Conservation (phyloP, 2,329 filamentous ascomycete genomes). For the Alternaria sp. region DNA sequence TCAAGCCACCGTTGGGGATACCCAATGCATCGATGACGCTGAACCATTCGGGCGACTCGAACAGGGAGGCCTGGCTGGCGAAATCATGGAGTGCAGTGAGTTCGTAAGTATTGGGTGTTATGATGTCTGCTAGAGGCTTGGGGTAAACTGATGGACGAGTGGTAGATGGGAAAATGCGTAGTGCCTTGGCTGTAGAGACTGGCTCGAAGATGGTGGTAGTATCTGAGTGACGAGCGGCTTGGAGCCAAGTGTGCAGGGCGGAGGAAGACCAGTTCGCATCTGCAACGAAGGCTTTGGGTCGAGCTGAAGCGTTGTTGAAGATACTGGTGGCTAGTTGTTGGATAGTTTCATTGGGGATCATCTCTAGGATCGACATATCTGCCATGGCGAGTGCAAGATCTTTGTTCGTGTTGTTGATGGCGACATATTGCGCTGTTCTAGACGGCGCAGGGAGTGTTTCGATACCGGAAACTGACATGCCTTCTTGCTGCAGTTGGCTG, state of each 20-base stretch:
- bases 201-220: conserved; percentile 80
- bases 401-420: conserved; percentile 84
- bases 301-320: conserved; percentile 18
- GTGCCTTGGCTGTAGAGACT: conserved; percentile 82
- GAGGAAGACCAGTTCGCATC: conserved; percentile 85
- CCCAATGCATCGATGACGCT: conserved; percentile 79
- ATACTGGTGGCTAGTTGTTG: conserved; percentile 23
- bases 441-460: conserved; percentile 55
- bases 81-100: conserved; percentile 79
- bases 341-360: conserved; percentile 41
- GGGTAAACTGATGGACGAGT: conserved; percentile 68
- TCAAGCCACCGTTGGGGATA: conserved; percentile 72
- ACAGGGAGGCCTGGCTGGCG: conserved; percentile 71
- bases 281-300: conserved; percentile 80
- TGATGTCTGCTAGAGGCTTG: conserved; percentile 71
- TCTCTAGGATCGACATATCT: conserved; percentile 85
- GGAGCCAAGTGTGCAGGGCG: conserved; percentile 75
- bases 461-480: conserved; percentile 72
- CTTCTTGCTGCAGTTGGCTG: conserved; percentile 68
- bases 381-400: conserved; percentile 93
- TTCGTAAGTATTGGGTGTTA: conserved; percentile 86
- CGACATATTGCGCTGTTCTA: conserved; percentile 89
- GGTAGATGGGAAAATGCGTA: conserved; percentile 67
- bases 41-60: conserved; percentile 81
- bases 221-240: conserved; percentile 58